Evolutionary conservation across 352 stramenopile species (phyloP).

Genomic region (Globisporangium canariense): DNA sequence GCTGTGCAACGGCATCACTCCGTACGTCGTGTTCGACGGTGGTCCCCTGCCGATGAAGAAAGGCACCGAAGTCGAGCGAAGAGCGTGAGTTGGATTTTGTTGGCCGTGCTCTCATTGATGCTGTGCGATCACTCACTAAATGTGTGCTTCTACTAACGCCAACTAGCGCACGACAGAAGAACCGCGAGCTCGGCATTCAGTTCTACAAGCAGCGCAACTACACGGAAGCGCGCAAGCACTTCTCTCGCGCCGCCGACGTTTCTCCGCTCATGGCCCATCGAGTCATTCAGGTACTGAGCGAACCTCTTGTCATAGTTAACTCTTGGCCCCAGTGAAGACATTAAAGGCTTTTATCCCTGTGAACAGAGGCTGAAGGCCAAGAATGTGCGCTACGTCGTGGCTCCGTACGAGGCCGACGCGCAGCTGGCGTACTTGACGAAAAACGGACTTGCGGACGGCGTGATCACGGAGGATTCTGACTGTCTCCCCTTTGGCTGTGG

Average conservation of each 20-base stretch:
- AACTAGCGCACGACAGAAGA: constrained; percentile 59
- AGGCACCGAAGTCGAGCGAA: constrained; percentile 67
- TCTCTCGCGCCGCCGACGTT: constrained; percentile 72
- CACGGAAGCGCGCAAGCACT: constrained; percentile 66
- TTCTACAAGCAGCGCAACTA: constrained; percentile 56
- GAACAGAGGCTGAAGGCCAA: constrained; percentile 45
- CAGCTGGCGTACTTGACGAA: constrained; percentile 92
- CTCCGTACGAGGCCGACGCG: constrained; percentile 97
- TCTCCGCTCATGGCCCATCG: constrained; percentile 81
- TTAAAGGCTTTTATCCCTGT: neutral
- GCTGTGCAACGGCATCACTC: constrained; percentile 53
- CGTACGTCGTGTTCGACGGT: constrained; percentile 82
- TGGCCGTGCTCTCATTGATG: too few species aligned
- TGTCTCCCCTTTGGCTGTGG: constrained; percentile 91
- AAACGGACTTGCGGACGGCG: constrained; percentile 80
- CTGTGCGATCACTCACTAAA: neutral
- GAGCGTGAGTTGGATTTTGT: constrained; percentile 28
- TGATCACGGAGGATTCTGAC: constrained; percentile 97
- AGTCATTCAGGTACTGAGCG: constrained; percentile 56
- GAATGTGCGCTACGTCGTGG: constrained; percentile 91
- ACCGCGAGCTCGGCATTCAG: constrained; percentile 61
- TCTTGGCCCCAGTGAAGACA: too few species aligned
- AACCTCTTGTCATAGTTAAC: neutral
- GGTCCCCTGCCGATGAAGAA: constrained; percentile 76
- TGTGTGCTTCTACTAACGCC: neutral